A percentile compares a stretch with the other conserved stretches of the same genome.
These are phyloP conservation scores for Aureobasidium sp. DNA, from an alignment of 2,329 filamentous ascomycete genomes.

Conservation along the genomic window DNA sequence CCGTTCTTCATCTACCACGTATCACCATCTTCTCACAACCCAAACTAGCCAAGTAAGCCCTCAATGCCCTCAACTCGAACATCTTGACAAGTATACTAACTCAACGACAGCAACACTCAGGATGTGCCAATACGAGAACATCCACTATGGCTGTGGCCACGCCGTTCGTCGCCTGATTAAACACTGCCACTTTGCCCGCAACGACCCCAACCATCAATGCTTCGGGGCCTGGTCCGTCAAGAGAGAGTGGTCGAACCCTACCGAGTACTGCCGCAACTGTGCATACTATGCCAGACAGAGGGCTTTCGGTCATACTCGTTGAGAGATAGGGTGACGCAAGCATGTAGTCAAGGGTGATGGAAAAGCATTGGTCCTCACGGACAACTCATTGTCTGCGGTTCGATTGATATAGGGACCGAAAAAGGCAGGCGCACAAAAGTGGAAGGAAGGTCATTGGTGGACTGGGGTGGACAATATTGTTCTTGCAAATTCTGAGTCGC, in stretches of 20 bases:
- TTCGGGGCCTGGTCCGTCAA: conserved; percentile 58
- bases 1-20: background rate
- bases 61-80: too few species aligned
- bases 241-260: conserved; percentile 53
- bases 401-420: background rate
- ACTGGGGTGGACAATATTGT: background rate
- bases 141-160: conserved; percentile 60
- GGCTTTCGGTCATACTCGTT: background rate
- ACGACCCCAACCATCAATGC: conserved; percentile 63
- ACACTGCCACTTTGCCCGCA: conserved; percentile 69
- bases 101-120: background rate
- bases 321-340: background rate
- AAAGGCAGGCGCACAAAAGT: background rate
- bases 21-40: background rate
- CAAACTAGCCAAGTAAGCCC: background rate
- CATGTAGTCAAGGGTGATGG: background rate
- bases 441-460: background rate
- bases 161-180: conserved; percentile 53
- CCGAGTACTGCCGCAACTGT: conserved; percentile 43
- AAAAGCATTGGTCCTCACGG: background rate
- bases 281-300: conserved; percentile 9
- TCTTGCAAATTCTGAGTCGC: background rate
- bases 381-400: background rate
- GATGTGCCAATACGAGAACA: conserved; percentile 68
- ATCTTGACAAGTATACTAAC: background rate